Evolutionary conservation across 2,329 filamentous ascomycete species (phyloP), one percentile per base, ranked within the genome.

Genomic region (Cercospora beticola): DNA sequence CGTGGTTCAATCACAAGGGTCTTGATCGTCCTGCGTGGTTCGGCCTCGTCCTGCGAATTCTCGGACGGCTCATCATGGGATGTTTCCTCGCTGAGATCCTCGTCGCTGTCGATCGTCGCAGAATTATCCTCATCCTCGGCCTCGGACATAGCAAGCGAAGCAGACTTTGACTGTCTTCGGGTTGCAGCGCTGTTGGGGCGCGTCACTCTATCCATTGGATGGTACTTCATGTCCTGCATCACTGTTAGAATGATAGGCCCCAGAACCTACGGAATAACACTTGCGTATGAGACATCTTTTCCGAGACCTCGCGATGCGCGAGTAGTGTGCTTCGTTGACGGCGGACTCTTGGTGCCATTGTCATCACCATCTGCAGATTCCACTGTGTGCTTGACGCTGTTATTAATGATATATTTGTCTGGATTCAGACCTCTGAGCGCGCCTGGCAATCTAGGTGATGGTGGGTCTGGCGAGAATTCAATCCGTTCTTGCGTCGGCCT

Each of bases 161-260:
- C 30, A 1, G 71, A 67, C 18, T 68, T 68, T 12, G 70, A 71
- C 21, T 65, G 61, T 43, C 67, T 62, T 14, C 65, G 66, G 9
- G 66, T 68, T 26, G 66, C 65, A 5, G 68, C 62, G 5, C 64
- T 69, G 46, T 72, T 69, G 12, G 69, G 68, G 14, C 73, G 66
- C 1, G 70, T 75, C 10, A 75, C 70, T 9, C 63, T 68, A 54
- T 76, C 74, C 73, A 76, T 75, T 0, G 74, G 73, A 66, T 76
- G 73, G 52, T 68, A 73, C 54, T 75, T 76, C 62, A 43, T 46
- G 23, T 65, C 62, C 52, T 64, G 31, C 12, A 12, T 16, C 14
- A 23, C 28, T 18, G 30, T 59, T 23, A 59, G 30, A 6, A 30
- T 23, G 56, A n/a, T 14, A 23, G 12, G 6, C 7, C 4, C 7